Conservation (phyloP, 148 eudicot species). For the Rhododendron ovatum region DNA sequence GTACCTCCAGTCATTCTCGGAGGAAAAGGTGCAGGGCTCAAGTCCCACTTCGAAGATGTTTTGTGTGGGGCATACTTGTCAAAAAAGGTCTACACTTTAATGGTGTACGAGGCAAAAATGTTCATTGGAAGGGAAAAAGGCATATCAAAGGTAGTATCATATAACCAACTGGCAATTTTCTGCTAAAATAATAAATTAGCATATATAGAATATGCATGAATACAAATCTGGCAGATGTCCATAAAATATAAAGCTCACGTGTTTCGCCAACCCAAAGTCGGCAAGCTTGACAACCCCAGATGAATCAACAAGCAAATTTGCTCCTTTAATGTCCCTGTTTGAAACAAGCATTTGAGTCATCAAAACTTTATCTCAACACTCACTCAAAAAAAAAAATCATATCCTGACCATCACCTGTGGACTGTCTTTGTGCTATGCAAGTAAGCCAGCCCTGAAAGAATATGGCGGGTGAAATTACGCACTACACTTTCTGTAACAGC, state of each 20-base stretch:
- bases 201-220: background rate
- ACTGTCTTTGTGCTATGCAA: constrained; percentile 76
- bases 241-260: constrained; percentile 45
- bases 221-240: background rate
- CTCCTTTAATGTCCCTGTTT: constrained; percentile 88
- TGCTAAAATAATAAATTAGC: background rate
- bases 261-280: constrained; percentile 94
- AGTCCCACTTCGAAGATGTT: background rate
- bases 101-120: background rate
- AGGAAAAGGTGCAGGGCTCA: background rate
- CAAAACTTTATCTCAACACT: background rate
- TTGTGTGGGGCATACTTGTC: background rate
- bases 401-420: constrained; percentile 56
- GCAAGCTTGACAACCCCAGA: constrained; percentile 95
- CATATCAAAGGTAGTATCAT: background rate
- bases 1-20: background rate
- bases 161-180: background rate
- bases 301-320: constrained; percentile 87
- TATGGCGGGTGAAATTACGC: constrained; percentile 93
- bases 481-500: constrained; percentile 84
- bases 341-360: constrained; percentile 10
- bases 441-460: constrained; percentile 82
- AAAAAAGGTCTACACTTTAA: background rate
- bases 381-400: background rate
- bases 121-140: background rate